Evolutionary conservation across 257 asterid species (phyloP), one percentile per base, ranked within the genome.

Genomic region (Fraxinus pennsylvanica): DNA sequence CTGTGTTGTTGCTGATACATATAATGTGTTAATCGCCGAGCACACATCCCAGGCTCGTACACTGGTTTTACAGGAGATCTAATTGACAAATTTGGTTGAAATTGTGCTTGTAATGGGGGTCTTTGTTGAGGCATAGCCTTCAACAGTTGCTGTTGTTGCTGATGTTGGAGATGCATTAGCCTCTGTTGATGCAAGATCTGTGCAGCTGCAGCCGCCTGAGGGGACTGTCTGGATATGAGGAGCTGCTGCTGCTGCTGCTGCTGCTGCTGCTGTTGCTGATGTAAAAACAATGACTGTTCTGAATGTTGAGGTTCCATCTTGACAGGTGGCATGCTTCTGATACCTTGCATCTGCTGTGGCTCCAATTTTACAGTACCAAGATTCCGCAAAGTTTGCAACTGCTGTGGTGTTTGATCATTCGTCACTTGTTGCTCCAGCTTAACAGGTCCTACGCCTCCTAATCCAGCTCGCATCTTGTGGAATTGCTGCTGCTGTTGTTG

Each of bases 21-120:
- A 81, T 95, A 95, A 88, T 93, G 97, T 0, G 97, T 93, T 78
- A 95, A 85, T 84, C 99, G 87, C 2, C 99, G 89, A 54, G 99
- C 99, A 87, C 99, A 90, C 96, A 88, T 95, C 77, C 99, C 99
- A 15, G 99, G 99, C 88, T 95, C 99, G 66, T 95, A 95, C 7
- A 88, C 88, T 3, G 97, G 94, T 80, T 92, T 95, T 30, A 68
- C 86, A 19, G 98, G 91, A 74, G 97, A 72, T 78, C 97, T 89
- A 47, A 71, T 47, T 12, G 91, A 84, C 79, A 88, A 74, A 82
- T 79, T 95, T 19, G 81, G 75, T 84, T 84, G 98, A 77, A 87
- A 89, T 82, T 91, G 98, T 3, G 84, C 84, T 69, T 87, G 97
- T 12, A 66, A 1, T 2, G 13, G n/a, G 15, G 79, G 5, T 21